Evolutionary conservation across 768 basidiomycete species (phyloP).

Genomic region (Lentinula raphanica): DNA sequence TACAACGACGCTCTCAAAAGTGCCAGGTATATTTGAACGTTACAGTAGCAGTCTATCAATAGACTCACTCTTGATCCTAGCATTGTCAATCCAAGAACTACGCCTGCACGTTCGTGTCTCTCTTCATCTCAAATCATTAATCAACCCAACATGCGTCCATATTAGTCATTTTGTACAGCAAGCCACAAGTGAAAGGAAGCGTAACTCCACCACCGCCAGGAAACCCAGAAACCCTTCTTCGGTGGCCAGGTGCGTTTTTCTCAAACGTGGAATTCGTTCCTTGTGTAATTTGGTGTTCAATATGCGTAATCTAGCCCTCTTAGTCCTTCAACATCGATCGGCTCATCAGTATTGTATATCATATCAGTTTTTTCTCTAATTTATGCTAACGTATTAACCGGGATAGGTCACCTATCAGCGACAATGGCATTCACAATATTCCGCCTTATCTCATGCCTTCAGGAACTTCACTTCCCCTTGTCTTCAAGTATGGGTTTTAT

Average conservation of each 20-base stretch:
- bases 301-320: conserved; percentile 1
- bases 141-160: neutral
- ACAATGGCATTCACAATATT: conserved; percentile 18
- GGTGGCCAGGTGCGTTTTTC: conserved; percentile 39
- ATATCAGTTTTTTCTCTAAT: conserved; percentile 11
- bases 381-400: conserved; percentile 5
- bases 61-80: conserved; percentile 27
- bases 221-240: conserved; percentile 62
- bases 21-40: conserved; percentile 52
- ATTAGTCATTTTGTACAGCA: conserved; percentile 75
- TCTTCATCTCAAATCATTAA: conserved; percentile 7
- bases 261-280: neutral
- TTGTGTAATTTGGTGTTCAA: conserved; percentile 5
- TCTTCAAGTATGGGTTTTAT: conserved; percentile 45
- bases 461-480: conserved; percentile 27
- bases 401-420: conserved; percentile 20
- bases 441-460: conserved; percentile 16
- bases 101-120: conserved; percentile 76
- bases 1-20: conserved; percentile 27
- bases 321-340: conserved; percentile 25
- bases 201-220: conserved; percentile 47
- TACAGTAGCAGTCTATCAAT: neutral
- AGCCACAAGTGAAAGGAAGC: conserved; percentile 81
- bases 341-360: conserved; percentile 35
- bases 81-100: conserved; percentile 86